These are phyloP conservation scores for Geotrichum klebahnii DNA, from an alignment of 1,139 yeast species.

Conservation along the genomic window DNA sequence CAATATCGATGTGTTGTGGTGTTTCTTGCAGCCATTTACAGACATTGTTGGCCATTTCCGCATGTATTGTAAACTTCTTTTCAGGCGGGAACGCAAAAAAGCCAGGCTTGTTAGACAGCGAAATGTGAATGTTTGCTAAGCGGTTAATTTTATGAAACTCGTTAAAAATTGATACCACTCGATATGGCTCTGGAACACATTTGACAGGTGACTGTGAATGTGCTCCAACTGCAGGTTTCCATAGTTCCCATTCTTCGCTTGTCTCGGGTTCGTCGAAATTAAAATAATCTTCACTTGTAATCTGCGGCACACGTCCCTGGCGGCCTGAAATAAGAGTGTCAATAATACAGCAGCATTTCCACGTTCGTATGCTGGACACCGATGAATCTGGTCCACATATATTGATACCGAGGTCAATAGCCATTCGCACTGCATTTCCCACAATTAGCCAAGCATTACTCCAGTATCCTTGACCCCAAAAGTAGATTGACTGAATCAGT, in stretches of 20 bases:
- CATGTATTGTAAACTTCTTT: conserved; percentile 15
- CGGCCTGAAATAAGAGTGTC: conserved; percentile 22
- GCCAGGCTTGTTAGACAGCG: conserved; percentile 23
- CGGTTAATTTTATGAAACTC: conserved; percentile 20
- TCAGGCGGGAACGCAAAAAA: conserved; percentile 15
- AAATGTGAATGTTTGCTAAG: conserved; percentile 22
- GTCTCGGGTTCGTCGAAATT: conserved; percentile 13
- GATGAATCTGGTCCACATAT: conserved; percentile 2
- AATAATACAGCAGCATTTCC: conserved; percentile 23
- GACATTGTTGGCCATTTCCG: conserved; percentile 16
- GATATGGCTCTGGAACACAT: conserved; percentile 20
- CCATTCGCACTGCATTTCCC: conserved; percentile 22
- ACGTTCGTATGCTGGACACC: conserved; percentile 9
- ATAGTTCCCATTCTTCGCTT: conserved; percentile 21
- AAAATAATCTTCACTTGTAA: conserved; percentile 15
- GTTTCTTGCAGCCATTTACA: conserved; percentile 22
- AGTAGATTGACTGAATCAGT: conserved; percentile 20
- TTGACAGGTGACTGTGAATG: conserved; percentile 4
- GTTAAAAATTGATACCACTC: conserved; percentile 24
- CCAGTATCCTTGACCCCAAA: conserved; percentile 22
- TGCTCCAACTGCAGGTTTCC: conserved; percentile 18
- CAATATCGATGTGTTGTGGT: conserved; percentile 20
- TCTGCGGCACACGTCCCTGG: conserved; percentile 21
- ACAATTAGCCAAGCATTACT: conserved; percentile 22
- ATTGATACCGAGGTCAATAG: conserved; percentile 20